Conservation (phyloP, 176 grass and related monocot species). For the Zea luxurians region DNA sequence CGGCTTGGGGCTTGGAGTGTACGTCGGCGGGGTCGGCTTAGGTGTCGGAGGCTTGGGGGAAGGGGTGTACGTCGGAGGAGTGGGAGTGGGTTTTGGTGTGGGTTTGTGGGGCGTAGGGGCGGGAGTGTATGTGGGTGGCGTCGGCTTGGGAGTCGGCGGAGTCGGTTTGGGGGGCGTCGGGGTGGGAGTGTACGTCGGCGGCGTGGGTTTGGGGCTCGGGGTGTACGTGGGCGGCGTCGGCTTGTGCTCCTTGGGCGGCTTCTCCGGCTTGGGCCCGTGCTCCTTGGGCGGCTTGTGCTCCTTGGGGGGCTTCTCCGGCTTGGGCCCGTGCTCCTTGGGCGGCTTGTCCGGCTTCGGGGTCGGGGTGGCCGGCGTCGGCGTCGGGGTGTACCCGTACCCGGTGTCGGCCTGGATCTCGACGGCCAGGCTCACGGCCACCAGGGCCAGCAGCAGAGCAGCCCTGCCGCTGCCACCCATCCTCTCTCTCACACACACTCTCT, state of each 20-base stretch:
- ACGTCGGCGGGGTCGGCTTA: background rate
- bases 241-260: background rate
- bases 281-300: conserved; percentile 24
- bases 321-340: background rate
- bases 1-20: background rate
- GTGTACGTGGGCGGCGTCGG: background rate
- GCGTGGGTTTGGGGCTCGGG: background rate
- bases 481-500: background rate
- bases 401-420: conserved; percentile 43
- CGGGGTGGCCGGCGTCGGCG: conserved; percentile 17
- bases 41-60: background rate
- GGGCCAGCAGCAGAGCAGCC: conserved; percentile 50
- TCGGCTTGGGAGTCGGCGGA: background rate
- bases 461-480: conserved; percentile 44
- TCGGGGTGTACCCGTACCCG: conserved; percentile 36
- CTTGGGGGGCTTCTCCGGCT: conserved; percentile 24
- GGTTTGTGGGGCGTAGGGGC: background rate
- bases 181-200: accelerated
- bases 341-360: conserved; percentile 34
- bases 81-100: background rate
- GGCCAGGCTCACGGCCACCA: conserved; percentile 58
- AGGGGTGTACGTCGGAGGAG: background rate
- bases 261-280: background rate
- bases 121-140: background rate
- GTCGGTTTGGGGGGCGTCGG: background rate